phyloP scores from a whole-genome alignment of 2,329 filamentous ascomycete species.

The Trichoderma simmonsii region DNA sequence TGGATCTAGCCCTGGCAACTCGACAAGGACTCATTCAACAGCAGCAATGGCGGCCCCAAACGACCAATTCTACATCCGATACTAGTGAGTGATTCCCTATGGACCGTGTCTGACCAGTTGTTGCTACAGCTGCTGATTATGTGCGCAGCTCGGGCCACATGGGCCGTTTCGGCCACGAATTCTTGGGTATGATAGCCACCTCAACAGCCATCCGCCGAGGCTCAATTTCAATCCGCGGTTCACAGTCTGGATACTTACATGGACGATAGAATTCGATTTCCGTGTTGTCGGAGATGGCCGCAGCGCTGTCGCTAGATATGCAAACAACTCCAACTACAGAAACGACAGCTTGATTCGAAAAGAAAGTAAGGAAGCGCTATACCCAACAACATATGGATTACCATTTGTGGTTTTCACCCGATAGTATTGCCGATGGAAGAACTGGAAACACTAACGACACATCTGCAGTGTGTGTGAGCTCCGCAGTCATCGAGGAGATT shows the following conservation, averaged over 20 bases:
- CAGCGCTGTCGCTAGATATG: slow-evolving; percentile 91
- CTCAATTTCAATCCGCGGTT: not conserved
- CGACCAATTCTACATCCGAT: slow-evolving; percentile 92
- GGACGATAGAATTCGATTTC: slow-evolving; percentile 85
- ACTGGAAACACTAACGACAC: not conserved
- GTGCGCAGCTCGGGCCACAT: slow-evolving; percentile 83
- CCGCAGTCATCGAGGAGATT: slow-evolving; percentile 86
- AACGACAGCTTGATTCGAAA: slow-evolving; percentile 98
- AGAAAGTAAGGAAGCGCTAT: slow-evolving; percentile 72
- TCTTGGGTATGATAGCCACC: slow-evolving; percentile 63
- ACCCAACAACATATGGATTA: not conserved
- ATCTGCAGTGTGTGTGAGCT: slow-evolving; percentile 85
- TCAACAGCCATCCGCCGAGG: not conserved
- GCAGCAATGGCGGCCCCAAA: slow-evolving; percentile 61
- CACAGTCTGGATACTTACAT: not conserved
- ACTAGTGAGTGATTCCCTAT: slow-evolving; percentile 65
- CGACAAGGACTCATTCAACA: slow-evolving; percentile 8
- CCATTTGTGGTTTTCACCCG: not conserved
- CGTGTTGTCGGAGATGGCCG: slow-evolving; percentile 87
- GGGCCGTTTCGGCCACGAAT: slow-evolving; percentile 96
- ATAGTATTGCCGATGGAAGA: not conserved
- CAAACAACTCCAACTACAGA: slow-evolving; percentile 99
- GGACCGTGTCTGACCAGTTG: not conserved
- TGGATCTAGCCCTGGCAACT: slow-evolving; percentile 4
- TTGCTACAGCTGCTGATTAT: slow-evolving; percentile 18